phyloP scores from a whole-genome alignment of 495 filamentous ascomycete species.

The Penicillium soppii region DNA sequence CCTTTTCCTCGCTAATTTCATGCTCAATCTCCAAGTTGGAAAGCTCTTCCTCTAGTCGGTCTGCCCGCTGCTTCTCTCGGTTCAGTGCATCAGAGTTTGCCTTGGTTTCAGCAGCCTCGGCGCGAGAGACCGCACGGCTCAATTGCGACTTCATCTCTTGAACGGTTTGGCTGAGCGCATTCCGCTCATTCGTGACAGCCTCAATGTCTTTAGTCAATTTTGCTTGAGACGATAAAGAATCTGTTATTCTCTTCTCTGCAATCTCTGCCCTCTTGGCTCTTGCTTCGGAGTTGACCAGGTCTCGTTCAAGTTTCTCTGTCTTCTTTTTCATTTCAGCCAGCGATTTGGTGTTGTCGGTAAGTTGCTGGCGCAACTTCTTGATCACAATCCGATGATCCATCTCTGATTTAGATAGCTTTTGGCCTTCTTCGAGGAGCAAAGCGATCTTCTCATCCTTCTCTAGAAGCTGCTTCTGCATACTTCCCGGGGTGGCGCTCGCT shows the following conservation, averaged over 20 bases:
- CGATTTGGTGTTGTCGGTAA: constrained; percentile 53
- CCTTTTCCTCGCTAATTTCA: constrained; percentile 65
- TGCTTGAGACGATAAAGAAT: constrained; percentile 61
- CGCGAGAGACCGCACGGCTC: constrained; percentile 63
- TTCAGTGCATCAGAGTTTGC: constrained; percentile 69
- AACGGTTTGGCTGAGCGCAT: constrained; percentile 64
- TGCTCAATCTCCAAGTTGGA: constrained; percentile 73
- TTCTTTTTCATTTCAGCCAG: constrained; percentile 48
- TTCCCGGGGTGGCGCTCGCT: constrained; percentile 58
- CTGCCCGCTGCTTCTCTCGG: constrained; percentile 61
- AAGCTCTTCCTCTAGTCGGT: constrained; percentile 72
- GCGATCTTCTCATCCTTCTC: constrained; percentile 91
- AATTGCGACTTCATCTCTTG: constrained; percentile 69
- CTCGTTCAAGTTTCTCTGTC: constrained; percentile 66
- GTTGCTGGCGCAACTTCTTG: constrained; percentile 78
- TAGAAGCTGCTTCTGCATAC: constrained; percentile 71
- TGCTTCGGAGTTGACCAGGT: constrained; percentile 55
- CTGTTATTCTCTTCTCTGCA: constrained; percentile 63
- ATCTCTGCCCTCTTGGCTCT: constrained; percentile 63
- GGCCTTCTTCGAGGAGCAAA: constrained; percentile 86
- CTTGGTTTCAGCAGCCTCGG: constrained; percentile 64
- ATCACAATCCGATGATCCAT: constrained; percentile 78
- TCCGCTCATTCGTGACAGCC: constrained; percentile 60
- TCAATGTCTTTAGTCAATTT: constrained; percentile 73
- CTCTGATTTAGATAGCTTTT: constrained; percentile 82